Base-by-base conservation (phyloP, 345 rosid species). In the Acer campestre region DNA sequence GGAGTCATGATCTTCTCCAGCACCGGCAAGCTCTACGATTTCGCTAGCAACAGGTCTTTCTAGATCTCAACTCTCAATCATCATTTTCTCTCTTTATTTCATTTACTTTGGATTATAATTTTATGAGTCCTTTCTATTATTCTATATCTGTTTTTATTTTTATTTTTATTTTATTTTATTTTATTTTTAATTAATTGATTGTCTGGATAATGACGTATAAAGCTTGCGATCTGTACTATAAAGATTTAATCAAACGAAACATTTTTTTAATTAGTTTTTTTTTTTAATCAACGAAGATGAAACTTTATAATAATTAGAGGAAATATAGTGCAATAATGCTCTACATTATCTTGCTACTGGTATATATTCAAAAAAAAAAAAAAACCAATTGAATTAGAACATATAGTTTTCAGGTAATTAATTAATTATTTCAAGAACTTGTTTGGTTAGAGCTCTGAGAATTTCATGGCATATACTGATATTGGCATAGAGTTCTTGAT, bases 1-100 rank as follows among this genome's bases (percentile, higher is more conserved):
- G 91, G 91, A 63, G 87, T 86, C 69, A 51, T 86, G 7, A 83
- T 88, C 84, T 88, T 88, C 86, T 88, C 91, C 17, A 86, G 89
- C 82, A 86, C 89, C 25, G 76, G 86, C 67, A 84, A 75, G 82
- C 88, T 86, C 79, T 85, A 85, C 71, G 91, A 88, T 74, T 88
- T 83, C 75, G 44, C 89, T 48, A 88, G 80, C 86, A 79, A 83
- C 89, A 88, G 89, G 91, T 88, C 73, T 23, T 51, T 65, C 61
- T 6, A 35, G 51, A 69, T 78, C 59, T 68, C 61, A 68, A 35
- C 38, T 35, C 38, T 35, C 6, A 35, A 35, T 75, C 46, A 16
- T 55, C 22, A 40, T 77, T 25, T 13, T 69, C 51, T 61, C 27
- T 1, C 9, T 59, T 42, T 10, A 6, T 20, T 40, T 29, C 53